phyloP scores from a whole-genome alignment of 352 stramenopile species.

The Globisporangium splendens region DNA sequence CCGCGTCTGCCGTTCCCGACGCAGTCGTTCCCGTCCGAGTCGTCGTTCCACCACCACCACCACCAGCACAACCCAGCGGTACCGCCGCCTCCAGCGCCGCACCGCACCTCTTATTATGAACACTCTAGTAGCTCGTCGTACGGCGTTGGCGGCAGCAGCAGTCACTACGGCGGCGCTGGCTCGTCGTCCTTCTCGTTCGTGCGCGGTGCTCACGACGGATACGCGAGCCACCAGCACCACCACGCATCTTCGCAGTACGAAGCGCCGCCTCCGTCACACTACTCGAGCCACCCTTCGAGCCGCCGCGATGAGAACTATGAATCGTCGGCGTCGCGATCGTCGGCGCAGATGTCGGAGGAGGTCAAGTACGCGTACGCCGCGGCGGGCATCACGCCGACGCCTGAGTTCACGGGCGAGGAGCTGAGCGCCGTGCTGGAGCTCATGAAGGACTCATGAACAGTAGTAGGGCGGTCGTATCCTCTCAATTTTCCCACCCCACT shows the following conservation, averaged over 20 bases:
- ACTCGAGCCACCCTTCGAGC: slow-evolving; percentile 17
- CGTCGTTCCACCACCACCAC: slow-evolving; percentile 32
- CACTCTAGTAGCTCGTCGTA: slow-evolving; percentile 11
- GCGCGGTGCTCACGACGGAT: slow-evolving; percentile 27
- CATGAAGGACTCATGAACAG: slow-evolving; percentile 36
- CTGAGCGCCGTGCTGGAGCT: slow-evolving; percentile 47
- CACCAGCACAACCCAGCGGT: slow-evolving; percentile 13
- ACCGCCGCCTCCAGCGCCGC: slow-evolving; percentile 11
- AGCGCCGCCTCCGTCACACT: slow-evolving; percentile 2
- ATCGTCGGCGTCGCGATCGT: slow-evolving; percentile 24
- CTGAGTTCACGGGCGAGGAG: slow-evolving; percentile 47
- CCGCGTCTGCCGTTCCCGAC: slow-evolving; percentile 56
- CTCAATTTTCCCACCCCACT: not conserved
- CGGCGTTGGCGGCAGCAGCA: not conserved
- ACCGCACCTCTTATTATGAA: slow-evolving; percentile 27
- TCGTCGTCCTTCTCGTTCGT: slow-evolving; percentile 38
- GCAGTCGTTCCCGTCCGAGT: slow-evolving; percentile 55
- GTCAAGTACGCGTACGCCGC: slow-evolving; percentile 30
- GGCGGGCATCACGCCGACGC: slow-evolving; percentile 14
- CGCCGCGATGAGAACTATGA: slow-evolving; percentile 25
- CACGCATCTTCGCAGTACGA: slow-evolving; percentile 9
- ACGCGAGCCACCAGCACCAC: slow-evolving; percentile 18
- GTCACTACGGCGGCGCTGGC: slow-evolving; percentile 2
- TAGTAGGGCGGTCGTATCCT: not conserved
- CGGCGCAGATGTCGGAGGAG: slow-evolving; percentile 19